Evolutionary conservation across 2,329 filamentous ascomycete genomes (phyloP).

Genomic region (Epichloe typhina): DNA sequence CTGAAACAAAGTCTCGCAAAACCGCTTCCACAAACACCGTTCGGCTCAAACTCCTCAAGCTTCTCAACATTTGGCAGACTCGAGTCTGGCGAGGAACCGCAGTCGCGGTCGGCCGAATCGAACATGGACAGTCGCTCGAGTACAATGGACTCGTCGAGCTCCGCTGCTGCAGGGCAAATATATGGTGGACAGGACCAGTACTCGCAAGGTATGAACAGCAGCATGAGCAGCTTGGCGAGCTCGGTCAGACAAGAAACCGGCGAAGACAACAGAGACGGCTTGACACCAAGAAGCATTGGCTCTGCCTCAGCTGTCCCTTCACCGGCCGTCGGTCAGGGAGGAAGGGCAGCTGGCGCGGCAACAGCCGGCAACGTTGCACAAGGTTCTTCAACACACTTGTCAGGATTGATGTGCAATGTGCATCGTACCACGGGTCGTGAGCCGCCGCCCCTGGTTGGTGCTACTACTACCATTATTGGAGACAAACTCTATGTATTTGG

Average conservation of each 20-base stretch:
- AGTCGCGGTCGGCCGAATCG: conserved; percentile 7
- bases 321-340: conserved; percentile 31
- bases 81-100: conserved; percentile 1
- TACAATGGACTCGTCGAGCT: conserved; percentile 35
- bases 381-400: conserved; percentile 43
- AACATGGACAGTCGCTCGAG: conserved; percentile 29
- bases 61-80: conserved; percentile 21
- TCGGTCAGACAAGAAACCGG: conserved; percentile 28
- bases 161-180: conserved; percentile 21
- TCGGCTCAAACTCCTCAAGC: conserved; percentile 12
- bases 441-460: conserved; percentile 82
- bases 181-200: conserved; percentile 22
- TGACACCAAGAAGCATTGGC: conserved; percentile 39
- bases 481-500: conserved; percentile 97
- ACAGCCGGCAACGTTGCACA: conserved; percentile 30
- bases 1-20: conserved; percentile 45
- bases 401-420: conserved; percentile 58
- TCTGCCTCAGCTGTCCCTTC: conserved; percentile 44
- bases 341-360: conserved; percentile 7
- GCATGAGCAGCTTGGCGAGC: conserved; percentile 33
- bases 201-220: conserved; percentile 28
- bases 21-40: conserved; percentile 40
- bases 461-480: conserved; percentile 86
- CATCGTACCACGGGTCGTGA: conserved; percentile 80
- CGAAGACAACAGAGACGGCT: conserved; percentile 31